Base-by-base conservation (phyloP, 306 rosid species). In the Cajanus cajan region DNA sequence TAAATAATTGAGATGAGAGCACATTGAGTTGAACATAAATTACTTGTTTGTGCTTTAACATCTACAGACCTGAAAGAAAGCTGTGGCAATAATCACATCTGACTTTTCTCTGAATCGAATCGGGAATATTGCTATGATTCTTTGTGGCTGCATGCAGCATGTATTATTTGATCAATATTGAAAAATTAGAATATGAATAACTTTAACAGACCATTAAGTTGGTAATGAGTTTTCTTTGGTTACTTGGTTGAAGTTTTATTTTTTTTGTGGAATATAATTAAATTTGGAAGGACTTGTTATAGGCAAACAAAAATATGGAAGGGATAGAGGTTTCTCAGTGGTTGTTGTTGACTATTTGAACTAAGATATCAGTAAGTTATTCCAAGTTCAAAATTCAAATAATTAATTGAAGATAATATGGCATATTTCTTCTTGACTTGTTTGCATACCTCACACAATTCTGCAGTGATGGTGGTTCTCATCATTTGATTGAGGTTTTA, bases 21-120 rank as follows among this genome's bases (percentile, higher is more conserved):
- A 67, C 14, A 36, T 5, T 8, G 41, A 63, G 28, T 59, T 62
- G 71, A 71, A 44, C 74, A 45, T 41, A 54, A 47, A 68, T 59
- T 76, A 52, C 57, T 61, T 33, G 18, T 25, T 71, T 43, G 52
- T 28, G 41, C 66, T 67, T 25, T 43, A 11, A 31, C 12, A 67
- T 57, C 63, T 25, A 71, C 89, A 24, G 65, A 92, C 98, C 98
- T 89, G 97, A 78, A 95, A 95, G 89, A 95, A 95, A 43, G 94
- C 68, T 67, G 95, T 92, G 40, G 97, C 97, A 59, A 92, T 95
- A 76, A 84, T 85, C 80, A 95, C 90, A 67, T 90, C 98, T 54
- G 95, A 58, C 22, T 87, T 80, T 76, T 91, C 97, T 84, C 71
- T 87, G 80, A 95, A 92, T 12, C 91, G 91, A 72, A 92, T 95